Evolutionary conservation across 805 yeast genomes (phyloP).

Genomic region (Torulaspora microellipsoides): DNA sequence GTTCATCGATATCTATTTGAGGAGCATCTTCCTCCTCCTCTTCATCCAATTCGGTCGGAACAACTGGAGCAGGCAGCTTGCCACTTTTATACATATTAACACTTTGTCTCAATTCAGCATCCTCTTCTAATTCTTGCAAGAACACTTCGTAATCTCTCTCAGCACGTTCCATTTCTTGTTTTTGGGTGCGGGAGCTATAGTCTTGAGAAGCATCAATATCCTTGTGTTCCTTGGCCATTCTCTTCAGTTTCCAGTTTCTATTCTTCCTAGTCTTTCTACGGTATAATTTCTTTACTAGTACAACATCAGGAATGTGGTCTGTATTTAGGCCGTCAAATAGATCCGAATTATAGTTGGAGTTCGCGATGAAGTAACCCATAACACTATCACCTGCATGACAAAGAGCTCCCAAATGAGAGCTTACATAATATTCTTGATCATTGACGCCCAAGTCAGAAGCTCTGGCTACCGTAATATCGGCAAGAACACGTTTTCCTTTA

Average conservation of each 20-base stretch:
- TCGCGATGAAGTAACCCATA: constrained; percentile 81
- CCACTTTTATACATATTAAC: constrained; percentile 80
- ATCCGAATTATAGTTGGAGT: constrained; percentile 84
- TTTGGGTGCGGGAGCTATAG: constrained; percentile 60
- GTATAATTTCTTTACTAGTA: constrained; percentile 84
- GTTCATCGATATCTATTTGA: constrained; percentile 81
- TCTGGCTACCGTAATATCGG: constrained; percentile 89
- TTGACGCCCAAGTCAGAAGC: constrained; percentile 83
- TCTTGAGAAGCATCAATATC: constrained; percentile 76
- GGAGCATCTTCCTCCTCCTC: constrained; percentile 82
- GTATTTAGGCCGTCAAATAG: constrained; percentile 67
- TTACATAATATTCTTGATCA: constrained; percentile 74
- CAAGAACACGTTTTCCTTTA: constrained; percentile 72
- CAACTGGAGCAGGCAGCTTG: constrained; percentile 20
- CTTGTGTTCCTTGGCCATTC: constrained; percentile 95
- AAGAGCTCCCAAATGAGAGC: constrained; percentile 91
- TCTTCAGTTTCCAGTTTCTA: constrained; percentile 87
- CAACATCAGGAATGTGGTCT: constrained; percentile 73
- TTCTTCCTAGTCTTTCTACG: constrained; percentile 69
- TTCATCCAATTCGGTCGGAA: constrained; percentile 41
- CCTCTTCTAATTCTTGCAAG: constrained; percentile 97
- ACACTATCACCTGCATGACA: constrained; percentile 96
- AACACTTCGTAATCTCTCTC: constrained; percentile 93
- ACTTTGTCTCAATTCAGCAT: constrained; percentile 85
- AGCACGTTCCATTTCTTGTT: constrained; percentile 85